Percentiles rank a stretch among this genome's conserved stretches.
phyloP scores from a whole-genome alignment of 768 basidiomycete species.

The Termitomyces sp. region DNA sequence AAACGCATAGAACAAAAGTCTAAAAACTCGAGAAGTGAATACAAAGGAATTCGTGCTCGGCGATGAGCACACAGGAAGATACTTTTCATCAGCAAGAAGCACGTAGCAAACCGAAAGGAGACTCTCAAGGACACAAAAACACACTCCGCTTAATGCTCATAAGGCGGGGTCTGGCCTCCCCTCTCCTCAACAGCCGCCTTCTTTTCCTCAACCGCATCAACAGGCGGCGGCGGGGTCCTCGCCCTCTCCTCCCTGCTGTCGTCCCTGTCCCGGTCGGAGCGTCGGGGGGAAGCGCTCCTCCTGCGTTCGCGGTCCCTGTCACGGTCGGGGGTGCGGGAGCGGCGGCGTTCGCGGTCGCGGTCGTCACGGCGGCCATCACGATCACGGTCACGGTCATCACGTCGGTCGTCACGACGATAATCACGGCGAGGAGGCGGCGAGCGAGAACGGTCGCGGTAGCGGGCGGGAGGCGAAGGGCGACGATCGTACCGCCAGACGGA shows the following conservation, averaged over 20 bases:
- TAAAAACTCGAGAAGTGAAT: neutral
- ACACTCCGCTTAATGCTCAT: conserved; percentile 8
- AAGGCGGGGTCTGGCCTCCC: conserved; percentile 11
- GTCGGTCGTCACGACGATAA: conserved; percentile 28
- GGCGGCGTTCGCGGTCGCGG: conserved; percentile 30
- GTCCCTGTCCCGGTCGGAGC: conserved; percentile 8
- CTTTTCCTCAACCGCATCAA: conserved; percentile 3
- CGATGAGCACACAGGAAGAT: conserved; percentile 4
- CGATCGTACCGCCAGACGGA: conserved; percentile 78
- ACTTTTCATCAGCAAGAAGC: conserved; percentile 9
- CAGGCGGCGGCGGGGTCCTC: conserved; percentile 44
- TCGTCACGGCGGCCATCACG: conserved; percentile 42
- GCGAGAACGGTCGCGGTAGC: conserved; percentile 26
- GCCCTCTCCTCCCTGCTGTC: conserved; percentile 35
- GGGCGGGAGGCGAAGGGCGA: conserved; percentile 41
- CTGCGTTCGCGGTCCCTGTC: conserved; percentile 36
- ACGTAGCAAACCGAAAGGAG: neutral
- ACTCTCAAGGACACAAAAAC: neutral
- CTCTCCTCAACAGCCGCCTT: conserved; percentile 7
- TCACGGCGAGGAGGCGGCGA: conserved; percentile 52
- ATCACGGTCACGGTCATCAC: conserved; percentile 39
- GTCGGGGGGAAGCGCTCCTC: conserved; percentile 13
- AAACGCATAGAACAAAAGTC: neutral
- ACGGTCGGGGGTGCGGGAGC: conserved; percentile 45
- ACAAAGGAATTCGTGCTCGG: neutral